Percentiles rank a stretch among this genome's conserved stretches.
Conservation (phyloP, 164 flowering plant genomes). For the Kingdonia uniflora region DNA sequence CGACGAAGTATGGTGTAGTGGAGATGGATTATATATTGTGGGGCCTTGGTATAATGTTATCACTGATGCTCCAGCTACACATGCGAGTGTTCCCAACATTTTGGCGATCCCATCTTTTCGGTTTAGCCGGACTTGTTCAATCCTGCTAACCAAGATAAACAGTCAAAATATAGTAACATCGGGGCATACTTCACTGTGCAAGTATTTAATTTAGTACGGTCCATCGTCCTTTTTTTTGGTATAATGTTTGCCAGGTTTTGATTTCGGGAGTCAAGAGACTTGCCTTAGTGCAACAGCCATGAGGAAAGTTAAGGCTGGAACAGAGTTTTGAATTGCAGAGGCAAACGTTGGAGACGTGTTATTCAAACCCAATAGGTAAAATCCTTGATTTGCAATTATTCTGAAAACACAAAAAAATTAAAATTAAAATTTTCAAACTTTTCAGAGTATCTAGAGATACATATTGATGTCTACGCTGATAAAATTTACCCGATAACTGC, state of each 20-base stretch:
- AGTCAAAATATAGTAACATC: no score
- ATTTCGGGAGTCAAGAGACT: conserved; percentile 1
- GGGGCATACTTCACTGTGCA: neutral
- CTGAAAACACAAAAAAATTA: conserved; percentile 23
- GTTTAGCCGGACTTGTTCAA: conserved; percentile 67
- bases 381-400: conserved; percentile 97
- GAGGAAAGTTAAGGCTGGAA: conserved; percentile 96
- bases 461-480: no score
- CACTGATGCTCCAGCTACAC: conserved; percentile 88
- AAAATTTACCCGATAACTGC: conserved; percentile 79
- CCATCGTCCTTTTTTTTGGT: no score
- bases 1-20: conserved; percentile 19
- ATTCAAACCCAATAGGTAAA: conserved; percentile 91
- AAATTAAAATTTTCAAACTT: neutral
- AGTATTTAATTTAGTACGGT: neutral
- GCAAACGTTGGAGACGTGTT: conserved; percentile 97
- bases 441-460: no score
- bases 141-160: conserved; percentile 34
- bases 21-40: conserved; percentile 51
- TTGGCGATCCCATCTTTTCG: conserved; percentile 83
- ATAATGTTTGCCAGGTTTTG: neutral
- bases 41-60: conserved; percentile 96
- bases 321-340: conserved; percentile 95
- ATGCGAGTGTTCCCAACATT: conserved; percentile 55
- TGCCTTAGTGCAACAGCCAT: conserved; percentile 90